Evolutionary conservation across 1,284 basidiomycete species (phyloP), one percentile per base, ranked within the genome.

Genomic region (Jaminaea rosea): DNA sequence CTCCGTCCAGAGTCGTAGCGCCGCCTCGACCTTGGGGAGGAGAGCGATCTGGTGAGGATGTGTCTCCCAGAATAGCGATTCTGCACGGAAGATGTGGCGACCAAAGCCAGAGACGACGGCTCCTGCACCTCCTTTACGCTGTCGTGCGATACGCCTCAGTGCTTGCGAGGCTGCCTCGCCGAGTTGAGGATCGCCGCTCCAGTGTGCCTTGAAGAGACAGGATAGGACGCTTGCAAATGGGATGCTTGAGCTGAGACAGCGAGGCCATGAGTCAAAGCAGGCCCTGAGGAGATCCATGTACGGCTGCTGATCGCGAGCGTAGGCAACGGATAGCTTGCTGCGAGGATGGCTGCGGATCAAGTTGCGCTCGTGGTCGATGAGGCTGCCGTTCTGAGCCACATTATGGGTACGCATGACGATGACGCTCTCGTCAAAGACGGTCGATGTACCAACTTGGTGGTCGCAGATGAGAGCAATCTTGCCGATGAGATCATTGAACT

Each of bases 381-480:
- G 11, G n/a, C 26, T 15, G 44, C 31, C 36, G 34, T 17, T 23
- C n/a, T 6, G 13, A n/a, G 44, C 4, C 17, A 24, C 11, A 13
- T 17, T 21, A 13, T 37, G 29, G 10, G 13, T 41, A 37, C 23
- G 17, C 26, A 28, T 11, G 10, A 50, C 28, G 2, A 36, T 17
- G n/a, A 85, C 88, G 52, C 87, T 82, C 15, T 92, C 88, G 59
- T 91, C 88, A 45, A 91, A 85, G 31, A 93, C 78, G 13, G 84
- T 84, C 80, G 92, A 84, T 39, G 79, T 77, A 1, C 86, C 87
- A 15, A 89, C 81, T 4, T 80, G 75, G 52, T 83, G 83, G 64
- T 82, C 82, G 67, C 84, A 88, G 5, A 81, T 70, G 8, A 78
- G 75, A 0, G 85, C 82, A 31, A 92, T 80, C 44, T 79, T 78